These are phyloP conservation scores for Hemileccinum impolitum DNA, from an alignment of 768 basidiomycete genomes.

Conservation along the genomic window DNA sequence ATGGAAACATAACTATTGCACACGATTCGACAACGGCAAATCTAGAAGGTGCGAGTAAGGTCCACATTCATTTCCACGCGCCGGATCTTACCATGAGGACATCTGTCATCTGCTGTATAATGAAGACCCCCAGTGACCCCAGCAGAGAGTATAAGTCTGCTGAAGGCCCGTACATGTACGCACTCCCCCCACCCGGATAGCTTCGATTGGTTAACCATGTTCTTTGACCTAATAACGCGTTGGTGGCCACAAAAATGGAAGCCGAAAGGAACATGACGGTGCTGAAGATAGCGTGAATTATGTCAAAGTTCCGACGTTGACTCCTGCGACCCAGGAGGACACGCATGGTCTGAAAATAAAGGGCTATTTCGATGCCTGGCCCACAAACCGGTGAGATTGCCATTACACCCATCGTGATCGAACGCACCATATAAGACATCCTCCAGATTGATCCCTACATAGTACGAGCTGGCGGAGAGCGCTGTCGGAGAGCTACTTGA, in stretches of 20 bases:
- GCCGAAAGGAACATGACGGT: slow-evolving; percentile 21
- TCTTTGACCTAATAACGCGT: slow-evolving; percentile 15
- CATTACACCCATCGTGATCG: neutral
- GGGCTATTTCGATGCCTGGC: slow-evolving; percentile 14
- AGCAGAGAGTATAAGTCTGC: slow-evolving; percentile 16
- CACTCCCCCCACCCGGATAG: slow-evolving; percentile 30
- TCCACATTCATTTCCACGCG: slow-evolving; percentile 9
- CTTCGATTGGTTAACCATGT: slow-evolving; percentile 29
- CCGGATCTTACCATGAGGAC: slow-evolving; percentile 22
- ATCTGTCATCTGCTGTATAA: slow-evolving; percentile 31
- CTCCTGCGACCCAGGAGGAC: neutral
- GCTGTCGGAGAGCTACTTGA: neutral
- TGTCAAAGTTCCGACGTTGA: neutral
- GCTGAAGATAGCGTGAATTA: slow-evolving; percentile 12
- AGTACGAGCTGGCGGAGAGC: neutral
- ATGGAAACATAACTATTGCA: slow-evolving; percentile 19
- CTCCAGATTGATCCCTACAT: neutral
- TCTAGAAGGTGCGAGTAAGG: slow-evolving; percentile 20
- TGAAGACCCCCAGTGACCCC: slow-evolving; percentile 15
- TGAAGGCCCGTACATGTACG: slow-evolving; percentile 12
- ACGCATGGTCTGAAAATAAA: slow-evolving; percentile 17
- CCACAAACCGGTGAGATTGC: neutral
- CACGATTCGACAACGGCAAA: slow-evolving; percentile 35
- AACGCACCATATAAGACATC: neutral
- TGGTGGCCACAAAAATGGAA: slow-evolving; percentile 24